Conservation (phyloP, 164 flowering plant genomes). For the Aristolochia fimbriata region DNA sequence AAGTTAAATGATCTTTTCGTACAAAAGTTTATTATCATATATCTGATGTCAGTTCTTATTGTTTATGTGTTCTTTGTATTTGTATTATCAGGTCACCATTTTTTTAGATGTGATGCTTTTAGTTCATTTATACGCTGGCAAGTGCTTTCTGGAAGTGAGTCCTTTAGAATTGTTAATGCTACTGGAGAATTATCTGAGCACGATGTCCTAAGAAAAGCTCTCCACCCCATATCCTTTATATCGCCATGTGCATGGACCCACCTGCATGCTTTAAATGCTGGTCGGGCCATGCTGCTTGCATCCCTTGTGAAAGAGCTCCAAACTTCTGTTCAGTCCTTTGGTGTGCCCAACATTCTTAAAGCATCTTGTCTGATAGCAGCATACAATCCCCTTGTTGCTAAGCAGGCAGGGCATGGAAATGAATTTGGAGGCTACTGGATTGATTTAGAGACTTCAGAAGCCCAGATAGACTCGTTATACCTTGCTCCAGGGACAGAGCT, state of each 20-base stretch:
- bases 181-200: constrained; percentile 20
- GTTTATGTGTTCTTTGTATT: constrained; percentile 4
- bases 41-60: too few species aligned
- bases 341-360: constrained; percentile 37
- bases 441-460: constrained; percentile 25
- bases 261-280: constrained; percentile 56
- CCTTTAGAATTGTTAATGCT: constrained; percentile 44
- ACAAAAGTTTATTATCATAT: too few species aligned
- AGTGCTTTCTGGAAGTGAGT: constrained; percentile 40
- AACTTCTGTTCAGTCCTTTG: constrained; percentile 26
- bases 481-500: constrained; percentile 73
- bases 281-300: constrained; percentile 62
- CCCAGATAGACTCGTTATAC: constrained; percentile 36
- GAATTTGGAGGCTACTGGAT: constrained; percentile 82
- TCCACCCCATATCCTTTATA: constrained; percentile 17
- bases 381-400: constrained; percentile 50
- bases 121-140: constrained; percentile 56
- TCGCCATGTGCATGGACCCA: constrained; percentile 70
- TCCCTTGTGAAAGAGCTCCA: constrained; percentile 42
- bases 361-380: constrained; percentile 60
- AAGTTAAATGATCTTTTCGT: too few species aligned
- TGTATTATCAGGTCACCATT: constrained; percentile 46
- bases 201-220: constrained; percentile 13
- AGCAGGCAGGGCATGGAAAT: constrained; percentile 70
- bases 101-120: constrained; percentile 76